Conservation (phyloP, 768 basidiomycete species). For the Clavaria fumosa region DNA sequence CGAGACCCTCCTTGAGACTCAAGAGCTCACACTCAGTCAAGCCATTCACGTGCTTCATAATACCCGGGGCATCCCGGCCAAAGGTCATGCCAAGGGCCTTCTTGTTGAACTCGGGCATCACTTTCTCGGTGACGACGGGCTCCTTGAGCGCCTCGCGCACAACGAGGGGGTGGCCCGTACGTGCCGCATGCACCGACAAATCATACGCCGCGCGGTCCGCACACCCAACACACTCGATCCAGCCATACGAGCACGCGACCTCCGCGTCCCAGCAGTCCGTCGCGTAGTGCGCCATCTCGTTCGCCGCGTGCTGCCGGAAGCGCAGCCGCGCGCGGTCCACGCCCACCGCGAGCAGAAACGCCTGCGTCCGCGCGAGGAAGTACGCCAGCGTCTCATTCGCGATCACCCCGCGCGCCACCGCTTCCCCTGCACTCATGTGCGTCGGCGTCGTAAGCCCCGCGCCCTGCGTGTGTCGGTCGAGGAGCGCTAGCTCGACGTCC, state of each 20-base stretch:
- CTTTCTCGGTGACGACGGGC: conserved; percentile 68
- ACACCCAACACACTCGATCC: conserved; percentile 99
- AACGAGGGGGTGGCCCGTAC: conserved; percentile 72
- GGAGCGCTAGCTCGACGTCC: conserved; percentile 56
- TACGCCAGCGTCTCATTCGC: conserved; percentile 98
- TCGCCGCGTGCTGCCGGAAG: conserved; percentile 96
- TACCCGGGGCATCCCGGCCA: conserved; percentile 59
- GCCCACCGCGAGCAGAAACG: conserved; percentile 83
- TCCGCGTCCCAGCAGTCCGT: conserved; percentile 99
- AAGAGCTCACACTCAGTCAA: conserved; percentile 53
- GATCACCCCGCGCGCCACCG: conserved; percentile 71
- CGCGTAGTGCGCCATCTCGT: conserved; percentile 99
- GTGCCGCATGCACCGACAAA: conserved; percentile 72
- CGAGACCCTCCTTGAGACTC: conserved; percentile 55
- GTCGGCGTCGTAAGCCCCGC: conserved; percentile 51
- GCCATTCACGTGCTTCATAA: conserved; percentile 48
- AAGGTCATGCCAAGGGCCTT: conserved; percentile 82
- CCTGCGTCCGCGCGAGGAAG: conserved; percentile 85
- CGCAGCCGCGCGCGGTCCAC: conserved; percentile 71
- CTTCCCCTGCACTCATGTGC: conserved; percentile 71
- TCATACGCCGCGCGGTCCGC: conserved; percentile 98
- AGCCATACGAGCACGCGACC: conserved; percentile 77
- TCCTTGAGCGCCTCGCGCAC: conserved; percentile 79
- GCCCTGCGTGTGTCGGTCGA: conserved; percentile 74
- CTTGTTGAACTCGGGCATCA: conserved; percentile 71